Evolutionary conservation across 2,329 filamentous ascomycete genomes (phyloP).

Genomic region (Aspergillus sp.): DNA sequence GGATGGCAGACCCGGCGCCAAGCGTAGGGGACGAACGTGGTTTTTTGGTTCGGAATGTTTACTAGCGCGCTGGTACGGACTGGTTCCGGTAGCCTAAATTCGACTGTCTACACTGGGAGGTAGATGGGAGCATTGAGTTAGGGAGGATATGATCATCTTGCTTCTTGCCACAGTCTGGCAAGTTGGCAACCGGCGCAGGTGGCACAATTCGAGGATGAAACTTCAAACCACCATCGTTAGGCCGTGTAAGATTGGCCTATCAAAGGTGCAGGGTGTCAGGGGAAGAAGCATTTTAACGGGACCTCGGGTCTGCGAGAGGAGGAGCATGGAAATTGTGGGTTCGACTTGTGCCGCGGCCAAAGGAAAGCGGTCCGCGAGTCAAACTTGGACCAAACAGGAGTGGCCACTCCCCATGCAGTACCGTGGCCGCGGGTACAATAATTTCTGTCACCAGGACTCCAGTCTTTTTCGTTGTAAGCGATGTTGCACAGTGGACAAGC

Average conservation of each 20-base stretch:
- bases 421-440: neutral
- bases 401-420: neutral
- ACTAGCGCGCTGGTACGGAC: neutral
- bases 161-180: neutral
- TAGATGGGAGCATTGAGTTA: too few relatives aligned
- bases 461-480: neutral
- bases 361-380: neutral
- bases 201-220: neutral
- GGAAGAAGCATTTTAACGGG: neutral
- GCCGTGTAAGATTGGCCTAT: neutral
- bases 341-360: neutral
- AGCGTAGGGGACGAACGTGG: slow-evolving; percentile 2
- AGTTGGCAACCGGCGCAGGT: neutral
- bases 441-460: neutral
- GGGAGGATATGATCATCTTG: neutral
- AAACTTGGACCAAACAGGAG: neutral
- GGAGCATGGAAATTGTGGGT: neutral
- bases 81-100: neutral
- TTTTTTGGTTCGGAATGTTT: neutral
- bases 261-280: neutral
- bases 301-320: neutral
- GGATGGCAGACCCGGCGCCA: slow-evolving; percentile 5
- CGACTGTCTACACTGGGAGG: neutral
- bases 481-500: neutral
- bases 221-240: neutral